Evolutionary conservation across 2,329 filamentous ascomycete species (phyloP).

Genomic region (Chaetothyriales sp.): DNA sequence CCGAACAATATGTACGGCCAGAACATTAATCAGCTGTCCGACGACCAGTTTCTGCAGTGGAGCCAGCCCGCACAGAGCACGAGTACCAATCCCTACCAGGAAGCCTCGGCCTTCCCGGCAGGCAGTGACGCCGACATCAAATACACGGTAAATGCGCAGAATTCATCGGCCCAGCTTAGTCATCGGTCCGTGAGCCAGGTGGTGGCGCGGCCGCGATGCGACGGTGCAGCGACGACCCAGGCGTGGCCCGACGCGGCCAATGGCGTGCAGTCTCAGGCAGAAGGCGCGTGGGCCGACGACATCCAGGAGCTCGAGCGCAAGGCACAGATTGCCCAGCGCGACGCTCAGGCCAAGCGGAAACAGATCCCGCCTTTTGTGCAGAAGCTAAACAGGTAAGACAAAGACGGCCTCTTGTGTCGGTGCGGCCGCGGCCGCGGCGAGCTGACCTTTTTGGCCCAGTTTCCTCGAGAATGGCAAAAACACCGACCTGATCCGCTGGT

Average conservation of each 20-base stretch:
- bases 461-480: constrained; percentile 90
- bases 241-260: constrained; percentile 26
- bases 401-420: constrained; percentile 15
- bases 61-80: constrained; percentile 30
- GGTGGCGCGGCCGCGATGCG: constrained; percentile 6
- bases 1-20: constrained; percentile 27
- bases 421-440: too few species aligned
- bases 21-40: constrained; percentile 33
- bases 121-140: constrained; percentile 41
- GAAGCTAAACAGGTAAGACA: constrained; percentile 79
- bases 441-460: constrained; percentile 35
- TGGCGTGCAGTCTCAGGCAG: constrained; percentile 27
- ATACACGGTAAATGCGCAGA: constrained; percentile 25
- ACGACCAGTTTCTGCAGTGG: constrained; percentile 44
- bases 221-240: constrained; percentile 12
- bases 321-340: constrained; percentile 69
- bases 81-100: constrained; percentile 18
- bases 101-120: neutral
- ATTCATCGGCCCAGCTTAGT: constrained; percentile 29
- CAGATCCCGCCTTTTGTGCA: constrained; percentile 96
- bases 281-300: constrained; percentile 42
- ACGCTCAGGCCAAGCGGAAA: constrained; percentile 79
- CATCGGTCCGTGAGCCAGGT: constrained; percentile 27
- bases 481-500: constrained; percentile 92
- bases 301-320: constrained; percentile 67